Percentiles rank a stretch among this genome's conserved stretches.
Evolutionary conservation across 1,284 basidiomycete species (phyloP).

Genomic region (Psilocybe mexicana): DNA sequence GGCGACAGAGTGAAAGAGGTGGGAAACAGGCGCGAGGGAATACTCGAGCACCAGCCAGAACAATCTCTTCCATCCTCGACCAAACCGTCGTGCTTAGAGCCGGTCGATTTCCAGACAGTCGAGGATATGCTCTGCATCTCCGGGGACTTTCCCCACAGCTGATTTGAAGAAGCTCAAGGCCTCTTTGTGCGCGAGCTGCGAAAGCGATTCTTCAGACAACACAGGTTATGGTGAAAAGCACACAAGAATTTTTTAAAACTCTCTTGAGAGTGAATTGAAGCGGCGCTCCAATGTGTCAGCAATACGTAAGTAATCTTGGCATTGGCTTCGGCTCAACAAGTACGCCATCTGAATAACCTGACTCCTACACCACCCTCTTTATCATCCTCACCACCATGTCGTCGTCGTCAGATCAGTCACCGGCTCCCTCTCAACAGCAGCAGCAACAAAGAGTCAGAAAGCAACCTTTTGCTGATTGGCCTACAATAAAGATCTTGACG

Average conservation of each 20-base stretch:
- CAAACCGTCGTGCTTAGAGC: constrained; percentile 63
- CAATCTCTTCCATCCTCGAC: constrained; percentile 51
- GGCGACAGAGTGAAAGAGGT: constrained; percentile 59
- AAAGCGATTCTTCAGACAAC: constrained; percentile 80
- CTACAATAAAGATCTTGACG: constrained; percentile 50
- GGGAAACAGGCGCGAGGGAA: constrained; percentile 33
- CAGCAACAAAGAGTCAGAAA: constrained; percentile 32
- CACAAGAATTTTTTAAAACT: constrained; percentile 21
- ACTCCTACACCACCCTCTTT: constrained; percentile 11
- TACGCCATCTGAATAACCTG: too few relatives aligned
- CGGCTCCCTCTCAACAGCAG: constrained; percentile 24
- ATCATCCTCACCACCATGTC: constrained; percentile 24
- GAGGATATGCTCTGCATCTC: constrained; percentile 72
- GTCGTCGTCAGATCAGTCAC: constrained; percentile 24
- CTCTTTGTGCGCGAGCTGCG: constrained; percentile 76
- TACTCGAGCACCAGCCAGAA: constrained; percentile 28
- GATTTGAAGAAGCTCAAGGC: constrained; percentile 40
- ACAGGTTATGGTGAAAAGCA: constrained; percentile 26
- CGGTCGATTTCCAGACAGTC: constrained; percentile 67
- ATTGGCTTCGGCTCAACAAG: constrained; percentile 2
- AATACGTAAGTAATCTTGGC: constrained; percentile 4
- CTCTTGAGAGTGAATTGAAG: constrained; percentile 11
- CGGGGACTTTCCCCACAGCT: constrained; percentile 93
- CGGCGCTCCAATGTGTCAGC: constrained; percentile 27
- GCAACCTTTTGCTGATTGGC: constrained; percentile 44